Conservation (phyloP, 2,329 filamentous ascomycete species). For the Penicillium sp. region DNA sequence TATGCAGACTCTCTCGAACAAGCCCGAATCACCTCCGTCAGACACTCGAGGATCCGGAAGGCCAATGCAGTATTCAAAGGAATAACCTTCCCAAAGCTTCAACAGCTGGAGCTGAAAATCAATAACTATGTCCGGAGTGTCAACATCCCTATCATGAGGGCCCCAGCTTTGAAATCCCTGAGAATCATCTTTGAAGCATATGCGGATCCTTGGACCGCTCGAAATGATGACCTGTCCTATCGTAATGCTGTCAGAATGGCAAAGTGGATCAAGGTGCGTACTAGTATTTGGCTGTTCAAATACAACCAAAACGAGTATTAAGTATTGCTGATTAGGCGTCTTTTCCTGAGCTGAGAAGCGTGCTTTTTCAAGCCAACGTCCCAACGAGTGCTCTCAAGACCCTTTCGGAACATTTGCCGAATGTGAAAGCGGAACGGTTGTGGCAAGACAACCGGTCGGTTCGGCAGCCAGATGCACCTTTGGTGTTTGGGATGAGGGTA, state of each 20-base stretch:
- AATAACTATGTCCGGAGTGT: neutral
- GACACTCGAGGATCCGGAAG: neutral
- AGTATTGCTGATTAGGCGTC: neutral
- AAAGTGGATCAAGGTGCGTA: neutral
- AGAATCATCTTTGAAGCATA: neutral
- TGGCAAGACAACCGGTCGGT: too few species aligned
- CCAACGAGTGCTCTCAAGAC: neutral
- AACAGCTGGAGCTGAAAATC: neutral
- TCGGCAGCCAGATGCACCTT: neutral
- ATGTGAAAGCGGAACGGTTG: neutral
- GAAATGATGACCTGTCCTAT: neutral
- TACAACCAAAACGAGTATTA: neutral
- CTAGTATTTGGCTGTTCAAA: neutral
- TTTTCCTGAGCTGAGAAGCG: neutral
- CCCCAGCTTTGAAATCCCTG: neutral
- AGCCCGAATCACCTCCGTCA: neutral
- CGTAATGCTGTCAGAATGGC: neutral
- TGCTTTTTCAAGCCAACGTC: neutral
- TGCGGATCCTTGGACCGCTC: neutral
- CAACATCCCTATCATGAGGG: neutral
- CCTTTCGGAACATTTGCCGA: neutral
- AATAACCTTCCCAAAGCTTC: neutral
- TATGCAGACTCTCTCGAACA: neutral
- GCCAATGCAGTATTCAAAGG: neutral
- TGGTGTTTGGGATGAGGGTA: neutral